Base-by-base conservation (phyloP, 2,329 filamentous ascomycete genomes). In the Ascochyta pisi region DNA sequence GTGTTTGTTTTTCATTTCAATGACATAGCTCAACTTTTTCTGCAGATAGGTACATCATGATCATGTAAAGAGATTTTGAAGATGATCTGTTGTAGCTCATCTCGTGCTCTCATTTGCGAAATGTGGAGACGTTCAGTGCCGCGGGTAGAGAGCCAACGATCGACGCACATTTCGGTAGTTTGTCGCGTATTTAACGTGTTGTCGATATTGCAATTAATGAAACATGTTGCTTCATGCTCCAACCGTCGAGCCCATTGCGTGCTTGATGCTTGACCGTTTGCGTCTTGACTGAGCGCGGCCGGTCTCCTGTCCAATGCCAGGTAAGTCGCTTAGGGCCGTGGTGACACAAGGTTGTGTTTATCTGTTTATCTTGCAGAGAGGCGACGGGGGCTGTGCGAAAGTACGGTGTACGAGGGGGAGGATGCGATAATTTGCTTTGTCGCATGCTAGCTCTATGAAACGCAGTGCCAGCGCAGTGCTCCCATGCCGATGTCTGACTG, bases 341-440 rank as follows among this genome's bases (percentile, higher is more conserved):
- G 51, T 50, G 16, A 31, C 19, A 45, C 40, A 39, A 33, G 24
- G 6, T 27, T 22, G 24, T 56, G 42, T 47, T 37, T 43, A 51
- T 51, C 33, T 51, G 38, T 47, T 41, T 31, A 43, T 35, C 13
- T 22, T 33, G 15, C 8, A 24, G 53, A 47, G 40, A 6, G 10
- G 48, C 42, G 19, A 47, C 19, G 37, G 53, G 52, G 53, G 53
- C 53, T 51, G 53, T 51, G 53, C 38, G 19, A 41, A 51, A 48
- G 38, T 48, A 38, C 53, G 47, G 47, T 56, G 53, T 51, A 51
- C 42, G 24, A 50, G 48, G 42, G 34, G 29, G 26, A 49, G 41
- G 41, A 38, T 33, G 47, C 35, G 58, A 61, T 57, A 60, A 65
- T 60, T 65, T 66, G 57, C 58, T 52, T 60, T 61, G 65, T 65